Evolutionary conservation across 306 rosid species (phyloP), one percentile per base, ranked within the genome.

Genomic region (Gynostemma pentaphyllum): DNA sequence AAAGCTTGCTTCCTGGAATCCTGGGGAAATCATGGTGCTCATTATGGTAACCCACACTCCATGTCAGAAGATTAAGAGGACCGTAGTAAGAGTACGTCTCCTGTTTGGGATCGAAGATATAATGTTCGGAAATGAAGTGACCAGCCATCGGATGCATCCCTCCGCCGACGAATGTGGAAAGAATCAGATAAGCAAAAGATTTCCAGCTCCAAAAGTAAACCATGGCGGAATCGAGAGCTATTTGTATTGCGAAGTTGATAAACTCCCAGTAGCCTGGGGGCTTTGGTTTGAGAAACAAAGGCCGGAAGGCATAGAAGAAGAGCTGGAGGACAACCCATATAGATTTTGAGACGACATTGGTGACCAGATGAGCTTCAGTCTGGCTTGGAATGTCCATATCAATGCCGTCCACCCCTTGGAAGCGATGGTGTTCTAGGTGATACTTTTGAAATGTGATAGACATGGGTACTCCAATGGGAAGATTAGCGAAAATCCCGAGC

Each of bases 111-210:
- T 84, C 76, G 85, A 88, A 92, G 27, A 88, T 83, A 64, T 92
- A 92, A 70, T 92, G 96, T 75, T 92, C 96, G 0, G 95, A 92
- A 65, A 92, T 83, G 87, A 92, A 88, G 77, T 88, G 96, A 51
- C 98, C 96, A n/a, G 95, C 95, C 90, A 92, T 92, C n/a, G 98
- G 98, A 64, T 92, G 98, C 89, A 92, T 70, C 40, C 98, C 96
- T 22, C 98, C 94, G 18, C 98, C 96, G 16, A 92, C 82, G 50
- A 92, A 92, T 11, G 96, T 92, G 26, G 95, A 84, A 6, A 86
- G 82, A 55, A 92, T 82, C 74, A 92, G 57, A 71, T 86, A 92
- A 23, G 80, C 90, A 55, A 92, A 72, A 42, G 95, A 69, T 68
- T 79, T 88, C 95, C 92, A 86, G 28, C 96, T 80, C 64, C 85